phyloP scores from a whole-genome alignment of 495 filamentous ascomycete genomes.

The Glarea lozoyensis region DNA sequence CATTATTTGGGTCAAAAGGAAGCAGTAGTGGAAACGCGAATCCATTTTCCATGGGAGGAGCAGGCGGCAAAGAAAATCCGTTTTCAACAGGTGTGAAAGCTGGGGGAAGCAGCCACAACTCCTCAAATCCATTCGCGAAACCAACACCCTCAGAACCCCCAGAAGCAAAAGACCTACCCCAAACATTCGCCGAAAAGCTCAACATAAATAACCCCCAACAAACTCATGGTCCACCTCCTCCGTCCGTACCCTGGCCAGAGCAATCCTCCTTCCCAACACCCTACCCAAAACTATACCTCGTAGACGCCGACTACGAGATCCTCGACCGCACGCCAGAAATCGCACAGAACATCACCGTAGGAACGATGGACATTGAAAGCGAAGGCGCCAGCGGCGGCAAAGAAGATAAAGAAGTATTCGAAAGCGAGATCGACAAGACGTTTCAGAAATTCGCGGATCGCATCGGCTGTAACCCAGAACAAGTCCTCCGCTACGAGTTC shows the following conservation, averaged over 20 bases:
- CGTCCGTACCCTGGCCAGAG: conserved; percentile 66
- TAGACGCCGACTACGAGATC: conserved; percentile 85
- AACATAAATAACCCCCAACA: conserved; percentile 35
- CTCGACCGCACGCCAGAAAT: conserved; percentile 45
- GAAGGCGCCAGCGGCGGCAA: conserved; percentile 36
- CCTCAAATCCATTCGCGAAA: conserved; percentile 29
- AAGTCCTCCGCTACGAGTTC: conserved; percentile 90
- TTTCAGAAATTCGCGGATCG: conserved; percentile 91
- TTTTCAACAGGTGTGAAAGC: conserved; percentile 40
- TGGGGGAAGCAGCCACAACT: conserved; percentile 26
- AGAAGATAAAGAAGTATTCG: conserved; percentile 78
- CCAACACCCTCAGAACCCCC: conserved; percentile 14
- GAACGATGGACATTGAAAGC: conserved; percentile 49
- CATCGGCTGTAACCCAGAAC: conserved; percentile 84
- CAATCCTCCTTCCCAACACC: conserved; percentile 51
- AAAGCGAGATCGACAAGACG: conserved; percentile 71
- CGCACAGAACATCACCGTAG: conserved; percentile 36
- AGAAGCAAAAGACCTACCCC: conserved; percentile 37
- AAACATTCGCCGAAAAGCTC: conserved; percentile 60
- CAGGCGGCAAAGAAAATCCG: conserved; percentile 40
- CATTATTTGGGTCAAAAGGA: conserved; percentile 42
- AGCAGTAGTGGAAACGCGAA: conserved; percentile 25
- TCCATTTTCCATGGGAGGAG: conserved; percentile 33
- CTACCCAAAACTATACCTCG: conserved; percentile 69
- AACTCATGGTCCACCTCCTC: conserved; percentile 32